These are phyloP conservation scores for Pigoraptor vietnamica DNA, from an alignment of 78 protist species.

Conservation along the genomic window DNA sequence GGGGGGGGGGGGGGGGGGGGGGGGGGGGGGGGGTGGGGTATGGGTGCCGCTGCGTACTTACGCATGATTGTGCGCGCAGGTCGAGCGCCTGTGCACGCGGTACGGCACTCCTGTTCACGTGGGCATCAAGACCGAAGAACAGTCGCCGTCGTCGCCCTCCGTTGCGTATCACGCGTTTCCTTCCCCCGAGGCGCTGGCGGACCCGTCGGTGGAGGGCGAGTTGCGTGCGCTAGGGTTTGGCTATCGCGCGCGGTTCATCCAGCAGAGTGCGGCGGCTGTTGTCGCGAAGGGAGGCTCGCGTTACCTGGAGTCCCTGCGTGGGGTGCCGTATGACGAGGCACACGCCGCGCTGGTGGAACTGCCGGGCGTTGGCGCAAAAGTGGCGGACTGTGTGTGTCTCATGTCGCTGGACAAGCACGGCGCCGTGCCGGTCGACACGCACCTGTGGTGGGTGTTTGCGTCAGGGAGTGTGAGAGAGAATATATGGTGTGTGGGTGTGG, in stretches of 20 bases:
- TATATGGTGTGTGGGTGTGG: too few species aligned
- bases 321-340: slow-evolving; percentile 10
- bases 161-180: not conserved
- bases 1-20: too few species aligned
- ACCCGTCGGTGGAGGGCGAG: slow-evolving; percentile 21
- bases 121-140: too few species aligned
- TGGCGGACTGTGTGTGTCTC: slow-evolving; percentile 87
- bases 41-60: too few species aligned
- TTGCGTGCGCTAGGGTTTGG: slow-evolving; percentile 80
- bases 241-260: slow-evolving; percentile 59
- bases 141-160: too few species aligned
- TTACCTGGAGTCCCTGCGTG: not conserved
- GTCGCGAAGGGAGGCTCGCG: not conserved
- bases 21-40: too few species aligned
- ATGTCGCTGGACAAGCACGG: slow-evolving; percentile 58
- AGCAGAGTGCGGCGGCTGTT: slow-evolving; percentile 29
- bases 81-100: too few species aligned
- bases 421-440: slow-evolving; percentile 73
- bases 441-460: slow-evolving; percentile 64
- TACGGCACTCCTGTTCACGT: too few species aligned
- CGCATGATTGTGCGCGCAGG: too few species aligned
- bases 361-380: slow-evolving; percentile 51
- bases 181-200: slow-evolving; percentile 47
- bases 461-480: too few species aligned
- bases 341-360: not conserved